Evolutionary conservation across 345 rosid genomes (phyloP).

Genomic region (Litchi chinensis): DNA sequence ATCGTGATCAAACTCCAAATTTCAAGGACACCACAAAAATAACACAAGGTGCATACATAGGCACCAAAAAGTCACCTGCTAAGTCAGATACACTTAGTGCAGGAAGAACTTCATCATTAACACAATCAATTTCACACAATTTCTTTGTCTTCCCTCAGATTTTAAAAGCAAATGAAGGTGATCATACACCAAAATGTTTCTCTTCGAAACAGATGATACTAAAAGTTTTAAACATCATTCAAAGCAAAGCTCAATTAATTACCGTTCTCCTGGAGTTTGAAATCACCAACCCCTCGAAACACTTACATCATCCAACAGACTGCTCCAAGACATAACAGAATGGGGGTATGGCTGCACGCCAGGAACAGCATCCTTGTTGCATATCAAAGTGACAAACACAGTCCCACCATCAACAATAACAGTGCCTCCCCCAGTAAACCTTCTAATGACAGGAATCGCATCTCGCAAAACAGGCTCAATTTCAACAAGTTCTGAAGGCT

Average conservation of each 20-base stretch:
- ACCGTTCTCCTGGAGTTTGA: slow-evolving; percentile 90
- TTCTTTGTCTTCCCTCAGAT: no score
- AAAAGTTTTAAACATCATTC: background rate
- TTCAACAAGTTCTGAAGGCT: slow-evolving; percentile 74
- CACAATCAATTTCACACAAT: background rate
- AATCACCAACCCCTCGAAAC: slow-evolving; percentile 59
- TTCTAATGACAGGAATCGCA: slow-evolving; percentile 69
- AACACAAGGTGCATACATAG: background rate
- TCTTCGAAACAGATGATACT: background rate
- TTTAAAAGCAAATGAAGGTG: background rate
- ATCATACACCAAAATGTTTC: background rate
- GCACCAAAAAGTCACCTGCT: background rate
- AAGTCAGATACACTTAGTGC: background rate
- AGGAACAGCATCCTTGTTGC: slow-evolving; percentile 73
- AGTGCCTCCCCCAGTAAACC: slow-evolving; percentile 94
- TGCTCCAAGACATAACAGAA: slow-evolving; percentile 88
- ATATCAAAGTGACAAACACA: slow-evolving; percentile 78
- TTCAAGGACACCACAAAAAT: background rate
- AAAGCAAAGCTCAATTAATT: slow-evolving; percentile 20
- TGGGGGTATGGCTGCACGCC: slow-evolving; percentile 80
- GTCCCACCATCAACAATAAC: slow-evolving; percentile 80
- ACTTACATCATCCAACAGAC: slow-evolving; percentile 59
- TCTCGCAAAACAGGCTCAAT: slow-evolving; percentile 55
- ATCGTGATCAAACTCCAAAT: background rate
- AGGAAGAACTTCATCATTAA: background rate